phyloP scores from a whole-genome alignment of 1,284 basidiomycete genomes.

The Ganoderma boninense region DNA sequence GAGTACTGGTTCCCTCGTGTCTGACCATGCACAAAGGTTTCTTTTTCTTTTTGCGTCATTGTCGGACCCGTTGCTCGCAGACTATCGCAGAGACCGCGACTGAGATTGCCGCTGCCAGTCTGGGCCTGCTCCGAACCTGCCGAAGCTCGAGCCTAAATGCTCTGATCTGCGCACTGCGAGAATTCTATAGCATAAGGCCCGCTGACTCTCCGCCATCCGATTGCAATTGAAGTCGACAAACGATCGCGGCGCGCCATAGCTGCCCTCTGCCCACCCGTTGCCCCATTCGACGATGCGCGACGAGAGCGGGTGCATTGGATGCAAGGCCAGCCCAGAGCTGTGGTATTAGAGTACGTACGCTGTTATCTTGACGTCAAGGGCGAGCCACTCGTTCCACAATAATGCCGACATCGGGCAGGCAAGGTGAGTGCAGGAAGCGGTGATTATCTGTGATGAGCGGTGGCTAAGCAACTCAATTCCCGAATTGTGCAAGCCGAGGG shows the following conservation, averaged over 20 bases:
- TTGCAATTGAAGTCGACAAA: neutral
- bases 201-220: neutral
- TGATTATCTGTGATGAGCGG: neutral
- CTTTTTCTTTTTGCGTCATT: neutral
- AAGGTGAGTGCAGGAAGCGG: neutral
- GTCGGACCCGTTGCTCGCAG: neutral
- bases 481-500: neutral
- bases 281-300: conserved; percentile 8
- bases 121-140: neutral
- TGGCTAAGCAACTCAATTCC: conserved; percentile 9
- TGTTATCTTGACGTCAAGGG: conserved; percentile 23
- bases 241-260: neutral
- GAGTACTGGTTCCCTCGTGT: neutral
- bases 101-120: neutral
- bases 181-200: neutral
- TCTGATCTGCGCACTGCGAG: neutral
- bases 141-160: conserved; percentile 5
- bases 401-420: conserved; percentile 8
- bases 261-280: conserved; percentile 5
- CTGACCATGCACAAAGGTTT: neutral
- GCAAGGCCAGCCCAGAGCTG: neutral
- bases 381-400: neutral
- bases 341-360: neutral
- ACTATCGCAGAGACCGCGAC: neutral
- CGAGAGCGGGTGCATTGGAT: neutral